phyloP scores from a whole-genome alignment of 2,329 filamentous ascomycete species.

The Ophiostoma himal-ulmi region DNA sequence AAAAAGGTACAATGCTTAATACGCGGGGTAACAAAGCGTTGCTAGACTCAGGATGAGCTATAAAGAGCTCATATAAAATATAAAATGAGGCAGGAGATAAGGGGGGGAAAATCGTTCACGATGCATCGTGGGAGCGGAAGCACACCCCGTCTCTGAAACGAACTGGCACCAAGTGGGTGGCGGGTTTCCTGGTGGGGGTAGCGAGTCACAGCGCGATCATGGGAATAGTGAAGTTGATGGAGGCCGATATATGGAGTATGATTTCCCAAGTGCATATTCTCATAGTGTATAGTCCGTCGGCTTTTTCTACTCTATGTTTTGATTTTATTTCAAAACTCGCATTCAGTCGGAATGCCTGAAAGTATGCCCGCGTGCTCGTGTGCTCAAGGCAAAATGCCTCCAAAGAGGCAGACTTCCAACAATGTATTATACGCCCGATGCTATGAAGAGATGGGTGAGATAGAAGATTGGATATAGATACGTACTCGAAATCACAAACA shows the following conservation, averaged over 20 bases:
- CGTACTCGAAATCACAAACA: background rate
- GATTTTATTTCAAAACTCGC: background rate
- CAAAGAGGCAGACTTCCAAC: background rate
- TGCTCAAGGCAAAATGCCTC: background rate
- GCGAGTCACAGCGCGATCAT: slow-evolving; percentile 9
- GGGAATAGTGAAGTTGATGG: background rate
- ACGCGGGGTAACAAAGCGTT: background rate
- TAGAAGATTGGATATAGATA: background rate
- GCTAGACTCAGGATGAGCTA: background rate
- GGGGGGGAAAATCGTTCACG: background rate
- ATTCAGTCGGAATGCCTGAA: background rate
- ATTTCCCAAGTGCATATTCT: background rate
- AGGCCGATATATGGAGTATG: background rate
- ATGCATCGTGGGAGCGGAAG: slow-evolving; percentile 3
- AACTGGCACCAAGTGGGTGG: slow-evolving; percentile 10
- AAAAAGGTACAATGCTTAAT: background rate
- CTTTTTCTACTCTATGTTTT: background rate
- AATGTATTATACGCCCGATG: background rate
- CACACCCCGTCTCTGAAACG: background rate
- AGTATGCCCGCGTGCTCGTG: background rate
- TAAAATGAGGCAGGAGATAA: background rate
- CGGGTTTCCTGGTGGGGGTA: slow-evolving; percentile 17
- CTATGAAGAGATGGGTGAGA: background rate
- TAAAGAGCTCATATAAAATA: background rate
- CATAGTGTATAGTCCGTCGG: background rate